Evolutionary conservation across 2,329 filamentous ascomycete species (phyloP), one percentile per base, ranked within the genome.

Genomic region (Zymoseptoria passerinii): DNA sequence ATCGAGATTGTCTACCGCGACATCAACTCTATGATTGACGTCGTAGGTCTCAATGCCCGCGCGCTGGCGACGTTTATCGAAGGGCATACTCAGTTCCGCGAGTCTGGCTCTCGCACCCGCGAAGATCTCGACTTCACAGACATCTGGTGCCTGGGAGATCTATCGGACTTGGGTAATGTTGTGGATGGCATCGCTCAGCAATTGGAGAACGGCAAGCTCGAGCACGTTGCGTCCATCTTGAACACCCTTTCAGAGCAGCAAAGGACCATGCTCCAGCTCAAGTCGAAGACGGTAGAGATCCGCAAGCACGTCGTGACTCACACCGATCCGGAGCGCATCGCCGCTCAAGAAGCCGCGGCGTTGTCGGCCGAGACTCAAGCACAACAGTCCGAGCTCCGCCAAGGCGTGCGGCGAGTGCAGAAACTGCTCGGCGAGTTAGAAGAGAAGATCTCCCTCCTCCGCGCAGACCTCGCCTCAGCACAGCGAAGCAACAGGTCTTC

Each of bases 1-100:
- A 78, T 81, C 57, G 77, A 81, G 66, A 74, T 74, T 54, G 69
- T 81, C 54, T 94, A 89, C 71, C 82, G 87, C 50, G 89, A 92
- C 67, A 89, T 92, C 70, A 92, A 94, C 72, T 89, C 89, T 10
- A 99, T 97, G 94, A 86, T 99, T 50, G 90, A 96, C 67, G 92
- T 89, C 0, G 77, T 97, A 48, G 92, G 92, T 8, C 81, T 96
- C 53, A 97, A 97, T 70, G 84, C 89, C 5, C 82, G 92, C 16
- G 84, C 80, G 7, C 67, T 87, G 49, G 73, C 78, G 19, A 76
- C 79, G 0, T 86, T 82, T 66, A 73, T 92, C 50, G 79, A 82
- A 57, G 89, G 87, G 7, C 88, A 95, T 65, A 78, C 78, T 9
- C 77, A 84, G 53, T 74, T 78, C 49, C 73, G 77, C 53, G 77